phyloP scores from a whole-genome alignment of 345 rosid genomes.

The Salix brachista region DNA sequence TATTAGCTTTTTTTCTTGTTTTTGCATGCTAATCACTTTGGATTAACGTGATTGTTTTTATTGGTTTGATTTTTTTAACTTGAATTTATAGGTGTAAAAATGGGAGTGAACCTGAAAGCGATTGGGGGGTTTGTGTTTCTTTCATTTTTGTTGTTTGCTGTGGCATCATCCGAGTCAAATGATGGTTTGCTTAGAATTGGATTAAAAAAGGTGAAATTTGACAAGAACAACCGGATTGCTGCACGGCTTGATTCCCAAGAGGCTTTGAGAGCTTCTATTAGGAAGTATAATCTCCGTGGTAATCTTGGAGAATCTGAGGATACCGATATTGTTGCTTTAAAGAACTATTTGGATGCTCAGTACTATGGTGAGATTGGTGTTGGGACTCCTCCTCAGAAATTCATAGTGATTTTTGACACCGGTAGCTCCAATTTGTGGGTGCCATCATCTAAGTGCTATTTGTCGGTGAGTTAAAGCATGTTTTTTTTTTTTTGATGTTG shows the following conservation, averaged over 20 bases:
- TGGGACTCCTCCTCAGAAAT: slow-evolving; percentile 37
- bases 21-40: background rate
- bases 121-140: slow-evolving; percentile 39
- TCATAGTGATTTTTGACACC: slow-evolving; percentile 38
- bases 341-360: slow-evolving; percentile 35
- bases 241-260: slow-evolving; percentile 14
- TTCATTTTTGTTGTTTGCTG: slow-evolving; percentile 34
- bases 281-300: slow-evolving; percentile 10
- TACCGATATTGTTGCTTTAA: slow-evolving; percentile 28
- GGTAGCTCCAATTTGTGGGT: slow-evolving; percentile 43
- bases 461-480: slow-evolving; percentile 13
- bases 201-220: slow-evolving; percentile 23
- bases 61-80: background rate
- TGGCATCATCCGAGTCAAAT: slow-evolving; percentile 18
- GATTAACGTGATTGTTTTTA: background rate
- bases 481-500: background rate
- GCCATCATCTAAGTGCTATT: slow-evolving; percentile 31
- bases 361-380: slow-evolving; percentile 33
- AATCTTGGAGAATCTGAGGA: slow-evolving; percentile 15
- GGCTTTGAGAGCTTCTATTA: slow-evolving; percentile 5
- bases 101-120: slow-evolving; percentile 37
- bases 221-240: slow-evolving; percentile 15
- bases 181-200: slow-evolving; percentile 25
- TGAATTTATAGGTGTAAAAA: slow-evolving; percentile 39
- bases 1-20: background rate